Evolutionary conservation across 2,329 filamentous ascomycete species (phyloP).

Genomic region (Trichophyton verrucosum): DNA sequence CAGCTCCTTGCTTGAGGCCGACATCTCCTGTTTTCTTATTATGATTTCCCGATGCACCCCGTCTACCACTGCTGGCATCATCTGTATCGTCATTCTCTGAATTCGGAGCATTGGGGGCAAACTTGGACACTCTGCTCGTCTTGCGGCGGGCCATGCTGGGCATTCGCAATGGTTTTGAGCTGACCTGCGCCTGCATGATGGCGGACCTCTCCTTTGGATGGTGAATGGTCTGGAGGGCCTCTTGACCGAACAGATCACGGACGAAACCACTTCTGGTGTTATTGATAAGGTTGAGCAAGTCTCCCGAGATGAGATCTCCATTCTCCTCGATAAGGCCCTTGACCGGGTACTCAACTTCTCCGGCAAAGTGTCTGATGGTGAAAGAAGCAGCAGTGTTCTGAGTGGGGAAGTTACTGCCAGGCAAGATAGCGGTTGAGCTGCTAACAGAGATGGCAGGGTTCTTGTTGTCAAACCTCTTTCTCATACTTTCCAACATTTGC

Average conservation of each 20-base stretch:
- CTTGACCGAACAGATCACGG: conserved; percentile 84
- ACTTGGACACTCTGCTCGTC: conserved; percentile 42
- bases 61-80: conserved; percentile 11
- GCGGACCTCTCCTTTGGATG: conserved; percentile 83
- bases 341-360: conserved; percentile 87
- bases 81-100: conserved; percentile 15
- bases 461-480: conserved; percentile 88
- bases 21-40: conserved; percentile 23
- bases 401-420: conserved; percentile 80
- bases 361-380: conserved; percentile 88
- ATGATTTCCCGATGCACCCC: conserved; percentile 12
- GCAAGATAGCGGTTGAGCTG: conserved; percentile 60
- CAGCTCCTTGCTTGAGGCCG: conserved; percentile 60
- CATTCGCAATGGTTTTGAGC: conserved; percentile 83
- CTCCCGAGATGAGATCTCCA: conserved; percentile 86
- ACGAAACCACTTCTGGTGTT: conserved; percentile 82
- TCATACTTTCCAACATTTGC: conserved; percentile 79
- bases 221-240: conserved; percentile 81
- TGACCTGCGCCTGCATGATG: conserved; percentile 91
- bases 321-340: conserved; percentile 87
- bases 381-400: conserved; percentile 71
- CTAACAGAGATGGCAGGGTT: conserved; percentile 79
- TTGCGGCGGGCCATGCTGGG: conserved; percentile 84
- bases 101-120: conserved; percentile 26
- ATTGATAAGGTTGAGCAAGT: conserved; percentile 87